These are phyloP conservation scores for Nannizziopsis arthrosporioides DNA, from an alignment of 2,329 filamentous ascomycete genomes.

Conservation along the genomic window DNA sequence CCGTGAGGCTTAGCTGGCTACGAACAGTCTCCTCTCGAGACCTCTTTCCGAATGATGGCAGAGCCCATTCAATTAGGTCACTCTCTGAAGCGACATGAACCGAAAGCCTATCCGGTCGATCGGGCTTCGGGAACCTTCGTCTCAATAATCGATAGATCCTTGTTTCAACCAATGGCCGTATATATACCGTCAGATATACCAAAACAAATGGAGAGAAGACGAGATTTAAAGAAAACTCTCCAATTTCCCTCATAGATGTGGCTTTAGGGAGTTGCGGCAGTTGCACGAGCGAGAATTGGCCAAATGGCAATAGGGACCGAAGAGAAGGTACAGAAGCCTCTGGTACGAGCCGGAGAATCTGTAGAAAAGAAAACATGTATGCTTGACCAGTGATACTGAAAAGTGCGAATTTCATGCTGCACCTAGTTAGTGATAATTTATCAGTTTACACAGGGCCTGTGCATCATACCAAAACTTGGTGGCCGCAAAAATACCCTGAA, in stretches of 20 bases:
- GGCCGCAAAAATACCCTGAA: conserved; percentile 20
- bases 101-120: conserved; percentile 31
- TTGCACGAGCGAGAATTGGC: conserved; percentile 25
- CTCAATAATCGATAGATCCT: conserved; percentile 32
- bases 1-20: conserved; percentile 25
- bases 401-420: conserved; percentile 26
- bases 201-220: conserved; percentile 28
- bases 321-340: conserved; percentile 23
- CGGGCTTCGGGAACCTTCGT: conserved; percentile 33
- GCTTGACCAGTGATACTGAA: conserved; percentile 32
- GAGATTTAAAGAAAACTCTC: conserved; percentile 20
- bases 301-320: conserved; percentile 29
- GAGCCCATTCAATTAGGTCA: conserved; percentile 35
- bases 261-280: conserved; percentile 23
- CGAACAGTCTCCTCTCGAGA: conserved; percentile 32
- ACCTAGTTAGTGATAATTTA: conserved; percentile 15
- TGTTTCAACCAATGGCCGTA: conserved; percentile 30
- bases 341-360: conserved; percentile 32
- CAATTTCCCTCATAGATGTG: conserved; percentile 21
- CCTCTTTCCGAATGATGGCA: conserved; percentile 30
- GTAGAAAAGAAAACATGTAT: conserved; percentile 34
- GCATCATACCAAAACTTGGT: conserved; percentile 23
- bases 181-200: conserved; percentile 27
- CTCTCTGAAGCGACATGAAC: conserved; percentile 34
- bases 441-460: neutral